Percentiles rank a stretch among this genome's conserved stretches.
These are phyloP conservation scores for Aplosporella prunicola DNA, from an alignment of 2,329 filamentous ascomycete species.

Conservation along the genomic window DNA sequence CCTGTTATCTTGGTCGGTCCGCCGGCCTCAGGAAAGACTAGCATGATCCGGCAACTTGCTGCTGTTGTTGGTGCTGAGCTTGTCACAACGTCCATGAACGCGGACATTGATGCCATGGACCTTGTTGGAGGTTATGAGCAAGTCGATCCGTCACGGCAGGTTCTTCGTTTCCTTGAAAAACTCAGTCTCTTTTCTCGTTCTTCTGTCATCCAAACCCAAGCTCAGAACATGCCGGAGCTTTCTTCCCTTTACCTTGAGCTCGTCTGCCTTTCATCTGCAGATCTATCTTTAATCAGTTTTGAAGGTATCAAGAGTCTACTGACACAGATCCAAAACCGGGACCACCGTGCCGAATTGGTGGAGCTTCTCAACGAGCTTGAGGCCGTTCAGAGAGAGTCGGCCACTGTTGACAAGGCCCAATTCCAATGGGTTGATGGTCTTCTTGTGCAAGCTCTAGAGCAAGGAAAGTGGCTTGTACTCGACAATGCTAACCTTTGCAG, in stretches of 20 bases:
- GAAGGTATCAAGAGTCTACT: not conserved
- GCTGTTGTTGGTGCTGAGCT: constrained; percentile 65
- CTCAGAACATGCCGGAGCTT: not conserved
- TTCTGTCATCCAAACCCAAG: constrained; percentile 26
- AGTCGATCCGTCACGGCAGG: constrained; percentile 67
- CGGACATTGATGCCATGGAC: constrained; percentile 94
- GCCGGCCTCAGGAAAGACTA: constrained; percentile 79
- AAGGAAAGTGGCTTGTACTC: constrained; percentile 85
- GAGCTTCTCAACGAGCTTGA: constrained; percentile 41
- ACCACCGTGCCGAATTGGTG: not conserved
- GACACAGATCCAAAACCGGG: not conserved
- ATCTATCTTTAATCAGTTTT: constrained; percentile 1
- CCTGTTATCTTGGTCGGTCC: constrained; percentile 82
- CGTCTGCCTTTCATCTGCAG: not conserved
- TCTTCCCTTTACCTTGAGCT: constrained; percentile 5
- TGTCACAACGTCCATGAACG: constrained; percentile 79
- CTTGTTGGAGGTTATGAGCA: constrained; percentile 96
- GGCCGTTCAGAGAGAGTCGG: constrained; percentile 43
- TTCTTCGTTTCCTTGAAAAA: constrained; percentile 51
- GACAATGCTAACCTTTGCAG: constrained; percentile 98
- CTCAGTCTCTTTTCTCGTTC: constrained; percentile 45
- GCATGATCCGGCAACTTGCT: constrained; percentile 71
- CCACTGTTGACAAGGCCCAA: constrained; percentile 59
- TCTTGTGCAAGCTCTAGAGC: constrained; percentile 75
- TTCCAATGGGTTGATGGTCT: constrained; percentile 97